Evolutionary conservation across 768 basidiomycete species (phyloP).

Genomic region (Tulasnella sp.): DNA sequence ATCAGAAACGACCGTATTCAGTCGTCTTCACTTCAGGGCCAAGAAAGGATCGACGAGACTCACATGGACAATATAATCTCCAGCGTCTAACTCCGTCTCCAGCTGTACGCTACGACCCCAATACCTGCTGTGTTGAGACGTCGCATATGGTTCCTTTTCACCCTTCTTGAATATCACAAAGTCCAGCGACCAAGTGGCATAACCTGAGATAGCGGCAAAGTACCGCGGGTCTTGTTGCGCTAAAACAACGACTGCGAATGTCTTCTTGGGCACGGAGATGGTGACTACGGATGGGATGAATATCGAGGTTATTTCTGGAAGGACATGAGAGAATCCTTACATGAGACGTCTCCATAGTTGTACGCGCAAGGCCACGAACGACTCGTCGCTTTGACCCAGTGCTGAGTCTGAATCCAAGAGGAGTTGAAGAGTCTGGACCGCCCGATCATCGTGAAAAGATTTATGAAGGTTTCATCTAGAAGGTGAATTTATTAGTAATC

Average conservation of each 20-base stretch:
- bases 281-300: constrained; percentile 29
- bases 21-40: background rate
- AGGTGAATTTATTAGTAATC: background rate
- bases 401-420: constrained; percentile 38
- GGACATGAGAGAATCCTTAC: constrained; percentile 22
- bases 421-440: constrained; percentile 38
- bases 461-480: constrained; percentile 20
- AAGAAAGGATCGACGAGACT: background rate
- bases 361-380: constrained; percentile 38
- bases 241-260: constrained; percentile 40
- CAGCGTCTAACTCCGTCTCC: constrained; percentile 22
- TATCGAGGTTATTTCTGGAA: background rate
- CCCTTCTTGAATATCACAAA: constrained; percentile 42
- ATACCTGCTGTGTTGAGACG: constrained; percentile 20
- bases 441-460: constrained; percentile 35
- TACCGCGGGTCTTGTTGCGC: constrained; percentile 42
- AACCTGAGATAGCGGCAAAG: constrained; percentile 37
- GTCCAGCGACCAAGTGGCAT: constrained; percentile 38
- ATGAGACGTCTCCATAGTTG: constrained; percentile 45
- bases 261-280: constrained; percentile 33
- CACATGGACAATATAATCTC: constrained; percentile 28
- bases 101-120: constrained; percentile 23
- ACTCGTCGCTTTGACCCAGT: constrained; percentile 37
- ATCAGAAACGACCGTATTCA: background rate
- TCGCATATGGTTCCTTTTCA: constrained; percentile 25